A percentile compares a stretch with the other conserved stretches of the same genome.
phyloP scores from a whole-genome alignment of 768 basidiomycete genomes.

The Boletus tomentosulus region DNA sequence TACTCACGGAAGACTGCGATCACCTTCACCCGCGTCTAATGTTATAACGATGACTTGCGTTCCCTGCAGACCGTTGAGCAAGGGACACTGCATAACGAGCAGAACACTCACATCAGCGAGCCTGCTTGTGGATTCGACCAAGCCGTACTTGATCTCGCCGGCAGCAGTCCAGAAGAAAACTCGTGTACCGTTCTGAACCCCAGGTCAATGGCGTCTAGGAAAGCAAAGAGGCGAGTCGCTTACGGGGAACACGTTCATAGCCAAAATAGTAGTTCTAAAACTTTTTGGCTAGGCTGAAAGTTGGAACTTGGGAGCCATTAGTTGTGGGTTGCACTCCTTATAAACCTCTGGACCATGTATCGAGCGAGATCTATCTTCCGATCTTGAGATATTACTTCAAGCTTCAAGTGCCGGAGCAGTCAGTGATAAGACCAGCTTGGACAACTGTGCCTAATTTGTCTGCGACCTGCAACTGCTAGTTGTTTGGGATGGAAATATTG shows the following conservation, averaged over 20 bases:
- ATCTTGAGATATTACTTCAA: no score
- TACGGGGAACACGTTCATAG: conserved; percentile 71
- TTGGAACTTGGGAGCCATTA: conserved; percentile 20
- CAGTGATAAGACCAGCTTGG: conserved; percentile 31
- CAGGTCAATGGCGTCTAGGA: conserved; percentile 13
- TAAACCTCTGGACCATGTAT: conserved; percentile 16
- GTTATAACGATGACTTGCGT: conserved; percentile 53
- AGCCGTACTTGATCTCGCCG: conserved; percentile 56
- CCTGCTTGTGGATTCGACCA: conserved; percentile 49
- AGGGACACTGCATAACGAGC: background rate
- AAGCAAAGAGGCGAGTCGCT: conserved; percentile 25
- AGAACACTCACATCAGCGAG: conserved; percentile 50
- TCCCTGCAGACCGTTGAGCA: conserved; percentile 40
- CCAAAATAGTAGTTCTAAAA: conserved; percentile 66
- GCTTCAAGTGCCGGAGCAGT: conserved; percentile 18
- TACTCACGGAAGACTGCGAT: conserved; percentile 57
- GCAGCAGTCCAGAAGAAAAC: conserved; percentile 63
- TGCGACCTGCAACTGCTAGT: conserved; percentile 10
- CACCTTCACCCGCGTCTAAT: conserved; percentile 42
- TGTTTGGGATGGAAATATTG: conserved; percentile 25
- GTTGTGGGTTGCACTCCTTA: conserved; percentile 17
- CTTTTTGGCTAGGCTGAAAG: conserved; percentile 12
- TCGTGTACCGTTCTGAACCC: conserved; percentile 55
- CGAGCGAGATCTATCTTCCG: conserved; percentile 10
- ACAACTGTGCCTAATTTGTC: conserved; percentile 32